Evolutionary conservation across 208 protist species (phyloP).

Genomic region (Angomonas desouzai): DNA sequence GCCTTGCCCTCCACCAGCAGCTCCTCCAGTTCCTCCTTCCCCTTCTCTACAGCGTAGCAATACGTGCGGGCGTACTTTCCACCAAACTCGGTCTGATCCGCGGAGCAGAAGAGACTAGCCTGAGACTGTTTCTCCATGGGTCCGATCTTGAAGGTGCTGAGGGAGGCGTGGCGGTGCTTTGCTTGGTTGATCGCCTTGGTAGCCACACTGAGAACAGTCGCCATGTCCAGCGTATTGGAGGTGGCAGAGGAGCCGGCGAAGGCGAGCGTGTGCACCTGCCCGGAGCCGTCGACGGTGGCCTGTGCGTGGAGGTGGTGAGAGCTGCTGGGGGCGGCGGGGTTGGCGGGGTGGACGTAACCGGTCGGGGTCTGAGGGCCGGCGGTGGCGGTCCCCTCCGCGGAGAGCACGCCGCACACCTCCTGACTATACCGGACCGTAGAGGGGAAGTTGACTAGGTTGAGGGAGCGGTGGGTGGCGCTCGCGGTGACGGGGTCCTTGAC

Average conservation of each 20-base stretch:
- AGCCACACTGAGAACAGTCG: constrained; percentile 52
- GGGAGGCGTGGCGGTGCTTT: constrained; percentile 67
- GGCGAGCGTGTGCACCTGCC: constrained; percentile 24
- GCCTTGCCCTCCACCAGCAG: constrained; percentile 30
- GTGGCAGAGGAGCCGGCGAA: constrained; percentile 21
- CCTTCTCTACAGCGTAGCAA: constrained; percentile 72
- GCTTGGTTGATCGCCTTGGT: constrained; percentile 48
- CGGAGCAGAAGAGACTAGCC: constrained; percentile 59
- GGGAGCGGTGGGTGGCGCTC: constrained; percentile 16
- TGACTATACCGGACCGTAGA: constrained; percentile 58
- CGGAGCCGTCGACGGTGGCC: constrained; percentile 70
- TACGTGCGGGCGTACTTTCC: constrained; percentile 87
- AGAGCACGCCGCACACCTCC: constrained; percentile 58
- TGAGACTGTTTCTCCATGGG: constrained; percentile 66
- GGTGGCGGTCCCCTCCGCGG: constrained; percentile 33
- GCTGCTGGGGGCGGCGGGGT: not conserved
- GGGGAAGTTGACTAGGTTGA: constrained; percentile 36
- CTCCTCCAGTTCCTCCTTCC: constrained; percentile 58
- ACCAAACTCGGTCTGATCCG: constrained; percentile 60
- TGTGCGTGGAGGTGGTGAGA: constrained; percentile 27
- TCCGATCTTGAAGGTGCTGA: constrained; percentile 52
- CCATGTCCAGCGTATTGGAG: constrained; percentile 38
- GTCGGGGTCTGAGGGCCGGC: constrained; percentile 17
- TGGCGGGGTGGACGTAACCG: not conserved
- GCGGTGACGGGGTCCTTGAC: constrained; percentile 43